Conservation (phyloP, 164 flowering plant species). For the Nelumbo lutea region DNA sequence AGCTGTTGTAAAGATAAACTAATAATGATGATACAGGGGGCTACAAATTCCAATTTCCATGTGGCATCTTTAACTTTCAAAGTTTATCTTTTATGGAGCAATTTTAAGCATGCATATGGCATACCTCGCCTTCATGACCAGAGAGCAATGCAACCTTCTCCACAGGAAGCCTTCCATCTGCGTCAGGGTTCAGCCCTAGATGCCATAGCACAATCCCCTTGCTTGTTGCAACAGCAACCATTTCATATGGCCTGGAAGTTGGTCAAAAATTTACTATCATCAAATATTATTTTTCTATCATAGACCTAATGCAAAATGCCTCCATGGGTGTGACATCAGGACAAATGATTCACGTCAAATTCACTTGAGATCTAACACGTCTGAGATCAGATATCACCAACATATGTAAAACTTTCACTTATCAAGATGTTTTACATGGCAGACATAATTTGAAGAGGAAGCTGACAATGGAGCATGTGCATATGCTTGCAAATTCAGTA, state of each 20-base stretch:
- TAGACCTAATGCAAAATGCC: too few species aligned
- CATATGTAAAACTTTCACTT: too few species aligned
- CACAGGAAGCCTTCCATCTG: conserved; percentile 71
- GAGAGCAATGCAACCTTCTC: conserved; percentile 73
- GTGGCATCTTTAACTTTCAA: too few species aligned
- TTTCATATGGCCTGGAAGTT: conserved; percentile 71
- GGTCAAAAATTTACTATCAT: neutral
- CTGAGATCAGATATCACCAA: too few species aligned
- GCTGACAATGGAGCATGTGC: too few species aligned
- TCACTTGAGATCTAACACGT: too few species aligned
- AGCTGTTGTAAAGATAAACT: neutral
- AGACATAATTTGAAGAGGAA: too few species aligned
- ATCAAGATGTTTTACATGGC: too few species aligned
- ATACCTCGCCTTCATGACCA: conserved; percentile 84
- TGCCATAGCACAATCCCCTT: conserved; percentile 94
- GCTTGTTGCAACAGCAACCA: conserved; percentile 77
- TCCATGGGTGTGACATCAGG: too few species aligned
- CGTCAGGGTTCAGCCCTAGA: conserved; percentile 63
- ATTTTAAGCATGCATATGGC: neutral
- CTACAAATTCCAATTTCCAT: too few species aligned
- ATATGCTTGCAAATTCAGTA: neutral
- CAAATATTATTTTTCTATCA: too few species aligned
- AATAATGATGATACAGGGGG: neutral
- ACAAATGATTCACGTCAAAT: too few species aligned
- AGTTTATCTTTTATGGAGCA: neutral